A percentile compares a stretch with the other conserved stretches of the same genome.
These are phyloP conservation scores for Castanea mollissima DNA, from an alignment of 306 rosid genomes.

Conservation along the genomic window DNA sequence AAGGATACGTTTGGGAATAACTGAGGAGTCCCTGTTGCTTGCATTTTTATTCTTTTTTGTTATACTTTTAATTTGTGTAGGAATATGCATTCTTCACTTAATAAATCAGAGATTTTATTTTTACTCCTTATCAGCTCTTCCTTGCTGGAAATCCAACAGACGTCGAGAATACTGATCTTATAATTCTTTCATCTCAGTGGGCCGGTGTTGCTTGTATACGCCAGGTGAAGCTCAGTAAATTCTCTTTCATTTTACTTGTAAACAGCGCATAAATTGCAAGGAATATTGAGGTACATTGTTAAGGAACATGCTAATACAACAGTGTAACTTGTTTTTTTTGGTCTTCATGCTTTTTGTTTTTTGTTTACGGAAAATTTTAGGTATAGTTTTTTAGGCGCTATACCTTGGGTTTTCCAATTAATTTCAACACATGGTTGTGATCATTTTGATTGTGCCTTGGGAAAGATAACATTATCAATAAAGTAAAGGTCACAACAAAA, in stretches of 20 bases:
- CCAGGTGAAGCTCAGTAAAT: slow-evolving; percentile 53
- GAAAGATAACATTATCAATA: too few relatives aligned
- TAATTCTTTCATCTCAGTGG: slow-evolving; percentile 89
- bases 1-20: not conserved
- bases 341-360: not conserved
- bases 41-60: slow-evolving; percentile 7
- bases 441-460: too few relatives aligned
- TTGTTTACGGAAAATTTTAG: not conserved
- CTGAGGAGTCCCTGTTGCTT: not conserved
- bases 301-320: too few relatives aligned
- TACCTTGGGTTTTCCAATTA: too few relatives aligned
- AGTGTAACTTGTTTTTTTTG: not conserved
- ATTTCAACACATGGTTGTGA: too few relatives aligned
- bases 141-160: slow-evolving; percentile 53
- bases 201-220: slow-evolving; percentile 75
- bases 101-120: slow-evolving; percentile 21
- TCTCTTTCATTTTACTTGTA: not conserved
- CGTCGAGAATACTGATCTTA: slow-evolving; percentile 60
- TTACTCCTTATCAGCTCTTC: slow-evolving; percentile 50
- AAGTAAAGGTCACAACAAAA: too few relatives aligned
- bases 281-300: too few relatives aligned
- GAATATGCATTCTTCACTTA: slow-evolving; percentile 12
- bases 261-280: not conserved
- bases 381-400: too few relatives aligned
- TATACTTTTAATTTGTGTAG: slow-evolving; percentile 1